phyloP scores from a whole-genome alignment of 2,329 filamentous ascomycete species.

The Penicillium crustosum region DNA sequence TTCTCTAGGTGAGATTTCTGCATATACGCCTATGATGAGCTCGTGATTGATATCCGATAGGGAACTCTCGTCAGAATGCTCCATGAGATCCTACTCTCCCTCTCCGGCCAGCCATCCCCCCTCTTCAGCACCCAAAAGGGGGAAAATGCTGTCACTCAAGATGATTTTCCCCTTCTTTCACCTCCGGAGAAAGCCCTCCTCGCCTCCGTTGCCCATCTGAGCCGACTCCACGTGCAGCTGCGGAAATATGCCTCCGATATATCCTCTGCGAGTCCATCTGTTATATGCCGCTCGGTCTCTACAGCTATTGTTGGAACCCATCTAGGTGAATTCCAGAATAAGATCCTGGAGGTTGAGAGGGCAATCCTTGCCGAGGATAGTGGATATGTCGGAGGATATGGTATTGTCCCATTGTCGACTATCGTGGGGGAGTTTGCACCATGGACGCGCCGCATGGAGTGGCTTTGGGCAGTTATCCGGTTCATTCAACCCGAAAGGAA shows the following conservation, averaged over 20 bases:
- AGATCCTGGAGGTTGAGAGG: slow-evolving; percentile 80
- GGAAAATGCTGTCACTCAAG: slow-evolving; percentile 51
- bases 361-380: slow-evolving; percentile 75
- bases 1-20: slow-evolving; percentile 28
- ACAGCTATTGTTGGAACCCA: slow-evolving; percentile 73
- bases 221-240: slow-evolving; percentile 72
- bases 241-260: slow-evolving; percentile 67
- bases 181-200: slow-evolving; percentile 82
- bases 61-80: slow-evolving; percentile 64
- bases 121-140: slow-evolving; percentile 64
- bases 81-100: slow-evolving; percentile 95
- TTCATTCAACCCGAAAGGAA: slow-evolving; percentile 60
- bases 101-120: slow-evolving; percentile 89
- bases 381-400: slow-evolving; percentile 80
- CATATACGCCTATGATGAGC: slow-evolving; percentile 15
- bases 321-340: slow-evolving; percentile 75
- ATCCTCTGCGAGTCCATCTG: slow-evolving; percentile 69
- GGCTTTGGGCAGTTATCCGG: slow-evolving; percentile 72
- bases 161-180: slow-evolving; percentile 57
- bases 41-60: slow-evolving; percentile 1
- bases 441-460: slow-evolving; percentile 82
- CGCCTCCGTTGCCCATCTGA: slow-evolving; percentile 71
- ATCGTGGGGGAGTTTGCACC: slow-evolving; percentile 81
- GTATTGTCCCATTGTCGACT: slow-evolving; percentile 86
- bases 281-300: slow-evolving; percentile 83